Base-by-base conservation (phyloP, 176 grass and related monocot species). In the Chrysopogon serrulatus region DNA sequence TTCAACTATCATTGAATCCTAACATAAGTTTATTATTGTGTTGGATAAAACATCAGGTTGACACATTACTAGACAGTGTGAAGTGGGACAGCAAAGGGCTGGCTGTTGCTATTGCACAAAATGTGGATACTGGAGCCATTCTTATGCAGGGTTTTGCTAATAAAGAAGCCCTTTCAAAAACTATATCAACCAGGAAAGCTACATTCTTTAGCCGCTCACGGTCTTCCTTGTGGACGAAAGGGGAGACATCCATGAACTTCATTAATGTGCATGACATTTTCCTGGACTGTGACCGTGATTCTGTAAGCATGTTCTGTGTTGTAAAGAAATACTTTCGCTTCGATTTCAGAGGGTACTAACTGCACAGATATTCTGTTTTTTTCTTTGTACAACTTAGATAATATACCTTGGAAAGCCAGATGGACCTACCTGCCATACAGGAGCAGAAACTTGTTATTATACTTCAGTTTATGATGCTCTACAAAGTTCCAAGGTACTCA, bases 341-440 rank as follows among this genome's bases (percentile, higher is more conserved):
- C 77, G 65, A 71, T 18, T 80, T 78, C 11, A 37, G n/a, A 56
- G 54, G 32, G 17, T 75, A 61, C 53, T 86, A 67, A 84, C 66
- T 90, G 15, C 8, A 23, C 49, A 8, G 6, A 6, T 47, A 35
- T 2, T 62, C 51, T 35, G 0, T 82, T 60, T 68, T 68, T 14
- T 82, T 60, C 62, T 68, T 14, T 12, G 76, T 42, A 62, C 39
- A 74, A 82, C 32, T 86, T 76, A 95, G 92, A 98, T 98, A 86
- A 95, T 98, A 93, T 98, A 98, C 72, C 87, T 98, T 59, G 95
- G 95, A 48, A 91, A 87, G 84, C 95, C 95, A 69, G 95, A 93
- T 86, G 95, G 95, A 30, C 95, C 95, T 87, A 98, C 95, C 17
- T 98, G 95, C 80, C 95, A 98, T 88, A 98, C 92, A 79, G 92